Conservation (phyloP, 2,329 filamentous ascomycete species). For the Plenodomus lindquistii region DNA sequence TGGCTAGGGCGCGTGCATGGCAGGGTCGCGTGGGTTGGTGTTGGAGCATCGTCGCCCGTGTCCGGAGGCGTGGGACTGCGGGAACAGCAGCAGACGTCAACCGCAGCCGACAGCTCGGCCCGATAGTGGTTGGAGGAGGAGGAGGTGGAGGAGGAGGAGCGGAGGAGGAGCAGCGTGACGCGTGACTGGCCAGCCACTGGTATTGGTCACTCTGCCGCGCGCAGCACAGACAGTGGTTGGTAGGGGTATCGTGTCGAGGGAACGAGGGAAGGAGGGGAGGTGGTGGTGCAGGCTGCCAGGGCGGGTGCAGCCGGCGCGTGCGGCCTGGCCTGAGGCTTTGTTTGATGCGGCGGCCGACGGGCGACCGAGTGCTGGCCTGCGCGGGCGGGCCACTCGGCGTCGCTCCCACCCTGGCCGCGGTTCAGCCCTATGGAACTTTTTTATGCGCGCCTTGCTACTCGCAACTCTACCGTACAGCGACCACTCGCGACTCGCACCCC, state of each 20-base stretch:
- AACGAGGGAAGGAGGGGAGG: neutral
- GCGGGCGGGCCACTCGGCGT: neutral
- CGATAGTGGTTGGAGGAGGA: neutral
- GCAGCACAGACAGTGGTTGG: too few relatives aligned
- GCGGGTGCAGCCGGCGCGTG: constrained; percentile 1
- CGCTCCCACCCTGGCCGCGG: neutral
- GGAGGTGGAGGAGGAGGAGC: neutral
- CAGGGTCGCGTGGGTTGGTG: constrained; percentile 20
- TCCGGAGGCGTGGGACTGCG: constrained; percentile 18
- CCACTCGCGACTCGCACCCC: neutral
- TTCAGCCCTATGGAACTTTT: constrained; percentile 11
- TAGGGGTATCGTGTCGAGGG: too few relatives aligned
- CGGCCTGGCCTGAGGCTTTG: constrained; percentile 1
- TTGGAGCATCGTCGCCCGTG: constrained; percentile 35
- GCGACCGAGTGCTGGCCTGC: neutral
- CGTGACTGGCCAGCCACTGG: neutral
- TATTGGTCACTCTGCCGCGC: too few relatives aligned
- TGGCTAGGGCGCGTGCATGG: constrained; percentile 28
- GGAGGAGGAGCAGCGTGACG: neutral
- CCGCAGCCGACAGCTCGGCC: neutral
- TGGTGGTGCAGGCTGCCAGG: neutral
- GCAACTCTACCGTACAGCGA: neutral
- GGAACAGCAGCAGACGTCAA: neutral
- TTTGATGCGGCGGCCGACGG: neutral
- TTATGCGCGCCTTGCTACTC: neutral